A percentile compares a stretch with the other conserved stretches of the same genome.
These are phyloP conservation scores for Ampelocalamus luodianensis DNA, from an alignment of 176 grass and related monocot species.

Conservation along the genomic window DNA sequence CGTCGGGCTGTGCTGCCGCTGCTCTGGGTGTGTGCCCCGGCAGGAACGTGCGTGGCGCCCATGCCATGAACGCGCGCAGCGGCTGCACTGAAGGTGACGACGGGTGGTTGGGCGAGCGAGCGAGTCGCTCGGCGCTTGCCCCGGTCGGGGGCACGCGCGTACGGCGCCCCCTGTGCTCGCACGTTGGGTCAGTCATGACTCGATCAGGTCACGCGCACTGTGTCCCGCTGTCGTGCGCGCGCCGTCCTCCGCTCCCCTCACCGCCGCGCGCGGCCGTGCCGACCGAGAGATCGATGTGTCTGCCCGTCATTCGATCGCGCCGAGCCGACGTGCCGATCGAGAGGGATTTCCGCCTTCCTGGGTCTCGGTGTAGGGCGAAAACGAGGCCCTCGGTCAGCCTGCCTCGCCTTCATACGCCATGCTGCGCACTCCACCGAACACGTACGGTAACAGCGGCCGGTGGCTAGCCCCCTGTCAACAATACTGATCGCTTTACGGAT, in stretches of 20 bases:
- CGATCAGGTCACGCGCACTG: not conserved
- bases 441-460: slow-evolving; percentile 6
- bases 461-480: not conserved
- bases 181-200: slow-evolving; percentile 1
- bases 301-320: not conserved
- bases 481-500: slow-evolving; percentile 3
- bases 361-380: not conserved
- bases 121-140: not conserved
- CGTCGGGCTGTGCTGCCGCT: not conserved
- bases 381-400: not conserved
- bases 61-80: slow-evolving; percentile 22
- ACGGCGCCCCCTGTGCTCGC: slow-evolving; percentile 23
- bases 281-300: not conserved
- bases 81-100: not conserved
- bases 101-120: not conserved
- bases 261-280: slow-evolving; percentile 18
- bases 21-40: not conserved
- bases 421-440: not conserved
- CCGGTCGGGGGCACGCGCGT: slow-evolving; percentile 11
- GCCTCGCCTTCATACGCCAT: not conserved
- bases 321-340: not conserved
- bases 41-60: slow-evolving; percentile 38
- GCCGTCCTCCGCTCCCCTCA: not conserved
- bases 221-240: not conserved
- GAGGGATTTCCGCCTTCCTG: not conserved